A percentile compares a stretch with the other conserved stretches of the same genome.
phyloP scores from a whole-genome alignment of 2,329 filamentous ascomycete genomes.

The Rhynchosporium agropyri region DNA sequence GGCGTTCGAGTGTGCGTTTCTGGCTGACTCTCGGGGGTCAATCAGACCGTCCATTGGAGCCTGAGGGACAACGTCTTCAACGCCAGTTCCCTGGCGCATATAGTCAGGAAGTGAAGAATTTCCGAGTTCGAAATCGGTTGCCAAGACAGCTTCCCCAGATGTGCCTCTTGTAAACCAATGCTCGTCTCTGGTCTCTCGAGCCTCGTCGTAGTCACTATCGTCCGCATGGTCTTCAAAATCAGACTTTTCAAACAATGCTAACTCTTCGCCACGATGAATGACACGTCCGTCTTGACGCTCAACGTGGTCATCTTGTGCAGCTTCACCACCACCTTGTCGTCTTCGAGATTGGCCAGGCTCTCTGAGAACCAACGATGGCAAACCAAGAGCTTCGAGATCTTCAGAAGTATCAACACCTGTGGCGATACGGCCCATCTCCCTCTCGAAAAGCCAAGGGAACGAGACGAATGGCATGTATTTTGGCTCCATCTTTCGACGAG shows the following conservation, averaged over 20 bases:
- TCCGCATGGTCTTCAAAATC: conserved; percentile 30
- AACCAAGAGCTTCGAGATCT: conserved; percentile 32
- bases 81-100: conserved; percentile 30
- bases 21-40: conserved; percentile 17
- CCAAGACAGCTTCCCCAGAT: conserved; percentile 27
- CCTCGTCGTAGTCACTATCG: conserved; percentile 28
- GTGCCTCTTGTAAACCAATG: conserved; percentile 23
- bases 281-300: conserved; percentile 37
- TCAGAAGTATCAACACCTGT: conserved; percentile 43
- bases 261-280: conserved; percentile 41
- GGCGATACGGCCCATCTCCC: conserved; percentile 71
- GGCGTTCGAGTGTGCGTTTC: conserved; percentile 1
- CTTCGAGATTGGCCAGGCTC: conserved; percentile 23
- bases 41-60: conserved; percentile 34
- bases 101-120: conserved; percentile 15
- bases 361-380: conserved; percentile 27
- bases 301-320: conserved; percentile 37
- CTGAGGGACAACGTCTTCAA: conserved; percentile 37
- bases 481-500: conserved; percentile 45
- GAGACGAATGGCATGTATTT: conserved; percentile 78
- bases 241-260: conserved; percentile 39
- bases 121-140: conserved; percentile 23
- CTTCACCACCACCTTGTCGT: conserved; percentile 9
- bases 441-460: conserved; percentile 89
- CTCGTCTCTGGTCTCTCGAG: conserved; percentile 13